These are phyloP conservation scores for Solanum rostratum DNA, from an alignment of 257 asterid species.

Conservation along the genomic window DNA sequence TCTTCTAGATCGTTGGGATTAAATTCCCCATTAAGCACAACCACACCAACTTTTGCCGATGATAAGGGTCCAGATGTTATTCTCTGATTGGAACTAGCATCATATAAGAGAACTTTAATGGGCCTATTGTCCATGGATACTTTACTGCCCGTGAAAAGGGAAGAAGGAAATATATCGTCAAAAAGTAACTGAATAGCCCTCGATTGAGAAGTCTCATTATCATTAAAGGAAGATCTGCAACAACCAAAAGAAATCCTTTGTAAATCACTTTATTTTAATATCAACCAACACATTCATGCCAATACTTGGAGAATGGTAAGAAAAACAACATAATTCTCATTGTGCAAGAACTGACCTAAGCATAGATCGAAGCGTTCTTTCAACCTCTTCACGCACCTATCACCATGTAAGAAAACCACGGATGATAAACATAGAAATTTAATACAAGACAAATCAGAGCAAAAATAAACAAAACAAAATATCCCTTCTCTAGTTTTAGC, in stretches of 20 bases:
- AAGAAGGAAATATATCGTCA: slow-evolving; percentile 24
- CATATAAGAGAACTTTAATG: slow-evolving; percentile 31
- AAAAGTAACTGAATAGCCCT: slow-evolving; percentile 47
- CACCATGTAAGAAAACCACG: background rate
- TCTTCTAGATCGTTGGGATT: slow-evolving; percentile 41
- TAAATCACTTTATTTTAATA: background rate
- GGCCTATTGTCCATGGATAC: slow-evolving; percentile 26
- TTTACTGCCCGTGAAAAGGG: slow-evolving; percentile 47
- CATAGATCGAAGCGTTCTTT: slow-evolving; percentile 16
- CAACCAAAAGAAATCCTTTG: background rate
- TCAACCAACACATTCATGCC: background rate
- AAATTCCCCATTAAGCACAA: slow-evolving; percentile 81
- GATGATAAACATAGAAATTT: background rate
- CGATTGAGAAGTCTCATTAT: slow-evolving; percentile 19
- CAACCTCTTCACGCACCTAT: slow-evolving; percentile 66
- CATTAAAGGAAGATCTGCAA: slow-evolving; percentile 28
- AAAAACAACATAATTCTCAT: background rate
- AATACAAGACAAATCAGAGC: background rate
- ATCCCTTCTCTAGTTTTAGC: background rate
- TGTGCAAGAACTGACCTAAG: slow-evolving; percentile 31
- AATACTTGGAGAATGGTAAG: background rate
- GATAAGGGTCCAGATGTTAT: slow-evolving; percentile 52
- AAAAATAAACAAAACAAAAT: background rate
- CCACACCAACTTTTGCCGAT: slow-evolving; percentile 31
- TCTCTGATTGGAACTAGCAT: slow-evolving; percentile 22